Evolutionary conservation across 1,139 yeast species (phyloP).

Genomic region (Casaregolazyma suthepensis): DNA sequence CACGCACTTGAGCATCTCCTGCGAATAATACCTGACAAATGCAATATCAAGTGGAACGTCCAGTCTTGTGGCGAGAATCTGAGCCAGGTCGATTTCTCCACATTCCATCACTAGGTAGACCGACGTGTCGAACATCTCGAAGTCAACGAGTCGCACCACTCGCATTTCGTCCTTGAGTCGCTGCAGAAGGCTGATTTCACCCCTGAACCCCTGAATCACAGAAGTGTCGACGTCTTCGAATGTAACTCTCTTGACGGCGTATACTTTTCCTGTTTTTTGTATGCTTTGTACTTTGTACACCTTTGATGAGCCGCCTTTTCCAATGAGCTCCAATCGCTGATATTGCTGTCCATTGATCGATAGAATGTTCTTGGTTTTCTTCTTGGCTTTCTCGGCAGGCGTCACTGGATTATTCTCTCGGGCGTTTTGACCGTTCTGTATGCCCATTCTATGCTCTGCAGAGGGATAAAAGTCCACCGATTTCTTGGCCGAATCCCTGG

Average conservation of each 20-base stretch:
- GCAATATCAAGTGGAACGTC: slow-evolving; percentile 55
- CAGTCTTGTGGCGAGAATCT: slow-evolving; percentile 59
- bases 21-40: slow-evolving; percentile 75
- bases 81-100: slow-evolving; percentile 89
- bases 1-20: slow-evolving; percentile 78
- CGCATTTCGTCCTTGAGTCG: slow-evolving; percentile 57
- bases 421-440: neutral
- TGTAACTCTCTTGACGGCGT: slow-evolving; percentile 77
- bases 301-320: slow-evolving; percentile 90
- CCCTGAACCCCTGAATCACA: slow-evolving; percentile 73
- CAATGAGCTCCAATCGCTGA: slow-evolving; percentile 71
- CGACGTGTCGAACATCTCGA: slow-evolving; percentile 58
- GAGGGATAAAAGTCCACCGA: neutral
- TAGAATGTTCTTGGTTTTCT: slow-evolving; percentile 26
- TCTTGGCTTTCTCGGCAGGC: slow-evolving; percentile 1
- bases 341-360: slow-evolving; percentile 57
- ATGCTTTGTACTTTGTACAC: slow-evolving; percentile 71
- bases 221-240: slow-evolving; percentile 67
- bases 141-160: slow-evolving; percentile 74
- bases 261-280: slow-evolving; percentile 37
- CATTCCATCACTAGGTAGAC: slow-evolving; percentile 86
- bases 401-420: neutral
- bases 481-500: neutral
- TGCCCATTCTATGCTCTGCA: neutral
- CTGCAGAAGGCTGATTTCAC: slow-evolving; percentile 74